These are phyloP conservation scores for Umbelopsis sp. DNA, from an alignment of 192 early-diverging fungal species.

Conservation along the genomic window DNA sequence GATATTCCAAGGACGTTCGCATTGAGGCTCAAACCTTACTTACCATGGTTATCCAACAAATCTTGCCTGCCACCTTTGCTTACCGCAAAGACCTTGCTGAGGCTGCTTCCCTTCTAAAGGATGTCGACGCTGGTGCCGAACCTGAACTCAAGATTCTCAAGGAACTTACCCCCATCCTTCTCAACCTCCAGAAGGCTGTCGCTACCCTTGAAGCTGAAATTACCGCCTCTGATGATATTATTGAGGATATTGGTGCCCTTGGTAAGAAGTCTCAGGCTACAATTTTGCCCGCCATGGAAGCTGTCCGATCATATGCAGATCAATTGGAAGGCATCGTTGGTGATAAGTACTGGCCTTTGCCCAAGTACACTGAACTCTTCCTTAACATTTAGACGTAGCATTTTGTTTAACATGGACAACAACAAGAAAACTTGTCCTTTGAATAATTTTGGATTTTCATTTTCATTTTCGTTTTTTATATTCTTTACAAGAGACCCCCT, in stretches of 20 bases:
- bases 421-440: no score
- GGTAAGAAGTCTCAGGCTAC: not conserved
- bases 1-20: constrained; percentile 94
- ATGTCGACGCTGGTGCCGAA: constrained; percentile 46
- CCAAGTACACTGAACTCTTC: constrained; percentile 95
- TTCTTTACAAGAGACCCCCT: no score
- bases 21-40: constrained; percentile 92
- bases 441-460: no score
- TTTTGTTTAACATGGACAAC: not conserved
- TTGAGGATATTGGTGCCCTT: constrained; percentile 48
- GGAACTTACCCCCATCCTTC: constrained; percentile 63
- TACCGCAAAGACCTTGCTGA: constrained; percentile 91
- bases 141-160: constrained; percentile 77
- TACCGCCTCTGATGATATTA: constrained; percentile 58
- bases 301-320: constrained; percentile 70
- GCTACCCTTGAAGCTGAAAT: constrained; percentile 62
- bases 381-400: constrained; percentile 53
- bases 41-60: constrained; percentile 77
- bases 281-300: constrained; percentile 70
- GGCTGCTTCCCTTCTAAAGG: constrained; percentile 70
- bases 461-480: no score
- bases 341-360: constrained; percentile 95
- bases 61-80: constrained; percentile 86
- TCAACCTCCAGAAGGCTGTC: constrained; percentile 55
- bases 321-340: constrained; percentile 75